Base-by-base conservation (phyloP, 805 yeast species). In the Jamesozyma lodderae region DNA sequence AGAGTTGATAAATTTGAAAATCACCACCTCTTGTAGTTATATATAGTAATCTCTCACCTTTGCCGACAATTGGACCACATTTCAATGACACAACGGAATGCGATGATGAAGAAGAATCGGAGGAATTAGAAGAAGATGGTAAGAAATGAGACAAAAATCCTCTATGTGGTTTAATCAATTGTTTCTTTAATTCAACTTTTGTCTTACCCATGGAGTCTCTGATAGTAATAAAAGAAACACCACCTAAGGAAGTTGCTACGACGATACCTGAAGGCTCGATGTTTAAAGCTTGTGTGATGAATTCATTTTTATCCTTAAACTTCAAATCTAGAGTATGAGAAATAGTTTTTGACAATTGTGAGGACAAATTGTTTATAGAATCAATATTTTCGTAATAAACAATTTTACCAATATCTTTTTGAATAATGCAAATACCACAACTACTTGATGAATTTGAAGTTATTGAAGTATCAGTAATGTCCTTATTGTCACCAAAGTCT, bases 241-340 rank as follows among this genome's bases (percentile, higher is more conserved):
- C 67, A 18, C 85, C 85, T 43, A 72, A 63, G 3, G 82, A 73
- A 0, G 96, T 85, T 6, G 86, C 73, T 7, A 81, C 52, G 0
- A 80, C 66, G 4, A 85, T 65, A 2, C 95, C 95, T 1, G 81
- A 75, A 0, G 92, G 88, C 45, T 78, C 85, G 9, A 80, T 68
- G 42, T 72, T 72, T 38, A 75, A 73, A 1, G 80, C 70, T 27
- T 67, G 49, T 1, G 76, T 72, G 14, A 86, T 64, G 22, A 56
- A 53, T 53, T 88, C 96, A 29, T 41, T 25, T 18, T 44, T 37
- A 15, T 50, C 51, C 22, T 49, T 47, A 14, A 57, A 36, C 18
- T 45, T 48, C 27, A 59, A 34, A 33, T 44, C 45, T 18, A 57
- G 28, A 4, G 33, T 41, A 34, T 56, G 58, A 6, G 57, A 52